These are phyloP conservation scores for Mycena crocata DNA, from an alignment of 768 basidiomycete species.

Conservation along the genomic window DNA sequence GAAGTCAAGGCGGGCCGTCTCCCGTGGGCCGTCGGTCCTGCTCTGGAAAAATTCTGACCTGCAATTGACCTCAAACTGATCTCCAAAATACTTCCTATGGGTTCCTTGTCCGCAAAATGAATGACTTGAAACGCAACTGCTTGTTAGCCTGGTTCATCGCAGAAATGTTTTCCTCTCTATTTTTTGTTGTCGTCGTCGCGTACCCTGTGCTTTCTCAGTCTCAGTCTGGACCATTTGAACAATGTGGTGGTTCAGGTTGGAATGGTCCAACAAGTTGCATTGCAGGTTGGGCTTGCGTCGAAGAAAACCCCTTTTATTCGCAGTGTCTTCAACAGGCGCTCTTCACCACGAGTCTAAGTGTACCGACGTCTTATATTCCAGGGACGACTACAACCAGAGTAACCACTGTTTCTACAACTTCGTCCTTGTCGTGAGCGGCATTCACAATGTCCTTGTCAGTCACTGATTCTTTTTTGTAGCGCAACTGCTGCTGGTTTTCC, in stretches of 20 bases:
- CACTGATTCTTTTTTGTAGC: not conserved
- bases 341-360: not conserved
- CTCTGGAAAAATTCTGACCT: too few relatives aligned
- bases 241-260: constrained; percentile 51
- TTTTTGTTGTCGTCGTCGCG: not conserved
- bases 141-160: too few relatives aligned
- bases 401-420: constrained; percentile 5
- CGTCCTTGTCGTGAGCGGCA: constrained; percentile 3
- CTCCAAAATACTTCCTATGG: constrained; percentile 16
- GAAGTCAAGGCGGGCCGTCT: too few relatives aligned
- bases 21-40: not conserved
- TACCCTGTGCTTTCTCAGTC: constrained; percentile 28
- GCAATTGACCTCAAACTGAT: not conserved
- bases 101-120: not conserved
- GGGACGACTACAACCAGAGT: constrained; percentile 26
- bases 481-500: constrained; percentile 44
- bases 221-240: constrained; percentile 38
- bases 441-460: not conserved
- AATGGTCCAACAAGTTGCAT: constrained; percentile 48
- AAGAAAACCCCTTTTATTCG: constrained; percentile 50
- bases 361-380: constrained; percentile 13
- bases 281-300: constrained; percentile 48
- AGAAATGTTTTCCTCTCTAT: not conserved
- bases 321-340: constrained; percentile 46
- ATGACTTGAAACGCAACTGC: too few relatives aligned